Percentiles rank a stretch among this genome's conserved stretches.
phyloP scores from a whole-genome alignment of 176 grass and related monocot species.

The Raddia guianensis region DNA sequence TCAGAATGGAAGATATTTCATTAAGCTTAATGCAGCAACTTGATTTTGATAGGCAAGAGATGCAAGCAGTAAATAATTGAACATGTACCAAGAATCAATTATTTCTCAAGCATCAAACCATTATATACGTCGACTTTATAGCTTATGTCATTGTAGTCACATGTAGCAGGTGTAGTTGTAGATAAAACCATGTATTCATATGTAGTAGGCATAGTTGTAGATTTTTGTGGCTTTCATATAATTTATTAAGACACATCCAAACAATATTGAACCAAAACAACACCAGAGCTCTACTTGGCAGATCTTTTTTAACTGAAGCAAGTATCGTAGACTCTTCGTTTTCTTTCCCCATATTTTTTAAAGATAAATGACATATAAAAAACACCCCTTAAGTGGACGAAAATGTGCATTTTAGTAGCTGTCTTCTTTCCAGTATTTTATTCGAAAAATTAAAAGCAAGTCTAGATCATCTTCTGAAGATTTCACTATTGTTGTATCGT shows the following conservation, averaged over 20 bases:
- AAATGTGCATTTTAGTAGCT: background rate
- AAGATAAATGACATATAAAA: background rate
- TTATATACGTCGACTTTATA: background rate
- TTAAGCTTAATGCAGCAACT: background rate
- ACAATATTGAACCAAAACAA: slow-evolving; percentile 1
- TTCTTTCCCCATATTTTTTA: background rate
- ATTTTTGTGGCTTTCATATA: background rate
- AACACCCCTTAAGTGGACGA: background rate
- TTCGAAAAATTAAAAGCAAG: background rate
- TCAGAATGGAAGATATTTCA: background rate
- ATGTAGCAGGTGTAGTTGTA: background rate
- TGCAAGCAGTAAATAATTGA: background rate
- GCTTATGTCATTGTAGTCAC: background rate
- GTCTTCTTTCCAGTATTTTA: slow-evolving; percentile 5
- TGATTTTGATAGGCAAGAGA: background rate
- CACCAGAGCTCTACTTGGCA: background rate
- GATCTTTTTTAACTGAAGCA: background rate
- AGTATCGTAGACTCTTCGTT: background rate
- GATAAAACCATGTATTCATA: background rate
- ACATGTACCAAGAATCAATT: background rate
- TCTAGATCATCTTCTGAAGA: background rate
- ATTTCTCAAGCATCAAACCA: background rate
- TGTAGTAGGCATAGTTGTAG: background rate
- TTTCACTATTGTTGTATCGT: background rate
- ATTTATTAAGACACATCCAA: background rate